Percentiles rank a stretch among this genome's conserved stretches.
These are phyloP conservation scores for Terana coerulea DNA, from an alignment of 768 basidiomycete genomes.

Conservation along the genomic window DNA sequence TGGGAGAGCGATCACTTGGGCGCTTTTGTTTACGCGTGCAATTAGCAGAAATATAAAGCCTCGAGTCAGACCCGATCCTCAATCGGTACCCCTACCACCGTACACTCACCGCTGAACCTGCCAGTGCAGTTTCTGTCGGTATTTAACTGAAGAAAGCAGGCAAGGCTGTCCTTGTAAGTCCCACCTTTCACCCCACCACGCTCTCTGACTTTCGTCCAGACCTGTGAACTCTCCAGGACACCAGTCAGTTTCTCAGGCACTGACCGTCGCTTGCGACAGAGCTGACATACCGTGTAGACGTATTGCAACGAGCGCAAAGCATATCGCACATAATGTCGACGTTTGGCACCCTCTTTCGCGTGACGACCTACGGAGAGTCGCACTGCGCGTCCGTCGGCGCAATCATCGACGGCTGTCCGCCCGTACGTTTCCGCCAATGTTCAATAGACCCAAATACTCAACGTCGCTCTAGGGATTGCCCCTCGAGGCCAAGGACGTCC, in stretches of 20 bases:
- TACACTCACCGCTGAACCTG: conserved; percentile 12
- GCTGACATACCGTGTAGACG: neutral
- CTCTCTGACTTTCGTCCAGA: conserved; percentile 3
- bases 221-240: conserved; percentile 5
- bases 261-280: too few relatives aligned
- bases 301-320: neutral
- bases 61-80: conserved; percentile 3
- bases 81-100: conserved; percentile 1
- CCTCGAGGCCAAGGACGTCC: conserved; percentile 79
- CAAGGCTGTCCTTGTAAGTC: conserved; percentile 17
- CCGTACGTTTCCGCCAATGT: conserved; percentile 48
- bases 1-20: neutral
- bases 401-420: conserved; percentile 96
- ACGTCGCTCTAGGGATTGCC: conserved; percentile 62
- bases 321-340: conserved; percentile 68
- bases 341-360: conserved; percentile 87
- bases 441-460: conserved; percentile 11
- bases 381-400: conserved; percentile 97
- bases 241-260: too few relatives aligned
- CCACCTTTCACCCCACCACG: neutral
- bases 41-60: too few relatives aligned
- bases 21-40: neutral
- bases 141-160: neutral
- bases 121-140: conserved; percentile 16
- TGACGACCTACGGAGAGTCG: conserved; percentile 97